Base-by-base conservation (phyloP, 148 eudicot species). In the Amaranthus hypochondriacus region DNA sequence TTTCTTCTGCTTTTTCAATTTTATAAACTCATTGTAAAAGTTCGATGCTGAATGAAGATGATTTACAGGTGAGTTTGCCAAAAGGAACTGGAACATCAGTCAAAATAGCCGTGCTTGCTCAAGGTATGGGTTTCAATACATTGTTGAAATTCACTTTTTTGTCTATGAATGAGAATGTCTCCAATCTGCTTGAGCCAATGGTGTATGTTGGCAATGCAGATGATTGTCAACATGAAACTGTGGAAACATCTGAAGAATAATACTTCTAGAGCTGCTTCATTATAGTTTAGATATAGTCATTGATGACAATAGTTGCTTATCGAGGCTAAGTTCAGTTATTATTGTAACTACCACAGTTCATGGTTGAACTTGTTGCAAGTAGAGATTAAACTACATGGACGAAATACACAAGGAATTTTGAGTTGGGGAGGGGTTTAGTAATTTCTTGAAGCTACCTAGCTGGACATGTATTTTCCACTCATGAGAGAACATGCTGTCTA, bases 51-150 rank as follows among this genome's bases (percentile, higher is more conserved):
- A 75, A 44, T 9, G 48, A 48, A 46, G 43, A 50, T 74, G 6
- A 79, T 60, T 52, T 69, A 64, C 78, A 93, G 98, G 98, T 93
- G 77, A 91, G 80, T 84, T 86, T 94, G 85, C 96, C 98, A 28
- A 94, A 91, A 84, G 97, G 97, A 63, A 88, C 96, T 69, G 98
- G 97, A 76, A 88, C 86, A 77, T 82, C 83, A 3, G 92, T 94
- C 59, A 91, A 86, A 82, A 90, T 91, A 73, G 98, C 98, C 50
- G 98, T 94, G 84, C 92, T 94, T 73, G 88, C 98, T 15, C 98
- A 91, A 91, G 98, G 98, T 91, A 82, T 56, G 13, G 56, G 61
- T n/a, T 48, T 55, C 48, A 50, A 5, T 14, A 43, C 48, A n/a
- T 73, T 54, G 10, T 79, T 56, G 47, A 15, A 43, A 70, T 64